Evolutionary conservation across 495 filamentous ascomycete genomes (phyloP).

Genomic region (Podospora bellae-mahoneyi): DNA sequence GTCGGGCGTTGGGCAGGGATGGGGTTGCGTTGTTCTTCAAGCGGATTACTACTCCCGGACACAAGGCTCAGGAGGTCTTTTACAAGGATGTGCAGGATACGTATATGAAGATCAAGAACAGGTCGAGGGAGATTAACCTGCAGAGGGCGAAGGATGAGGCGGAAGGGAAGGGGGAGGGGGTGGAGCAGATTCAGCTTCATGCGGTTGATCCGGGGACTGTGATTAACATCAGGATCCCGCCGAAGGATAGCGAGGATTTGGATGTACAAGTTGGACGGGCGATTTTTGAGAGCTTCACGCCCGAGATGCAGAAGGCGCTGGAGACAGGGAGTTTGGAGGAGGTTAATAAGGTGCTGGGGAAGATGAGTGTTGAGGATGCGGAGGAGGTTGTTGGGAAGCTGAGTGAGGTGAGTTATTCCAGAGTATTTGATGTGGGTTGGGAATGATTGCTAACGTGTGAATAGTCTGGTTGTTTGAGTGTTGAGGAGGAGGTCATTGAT

Average conservation of each 20-base stretch:
- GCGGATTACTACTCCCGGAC: constrained; percentile 84
- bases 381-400: constrained; percentile 84
- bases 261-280: constrained; percentile 62
- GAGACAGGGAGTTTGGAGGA: constrained; percentile 83
- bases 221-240: constrained; percentile 82
- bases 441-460: constrained; percentile 11
- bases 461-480: constrained; percentile 79
- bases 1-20: constrained; percentile 79
- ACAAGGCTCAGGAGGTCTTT: constrained; percentile 91
- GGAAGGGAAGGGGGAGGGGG: constrained; percentile 56
- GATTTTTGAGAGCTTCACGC: constrained; percentile 79
- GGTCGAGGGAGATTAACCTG: constrained; percentile 70
- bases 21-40: constrained; percentile 94
- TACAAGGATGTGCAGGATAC: constrained; percentile 86
- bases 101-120: constrained; percentile 72
- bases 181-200: constrained; percentile 98
- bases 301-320: constrained; percentile 74
- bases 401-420: constrained; percentile 56
- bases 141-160: constrained; percentile 62
- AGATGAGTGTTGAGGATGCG: constrained; percentile 89
- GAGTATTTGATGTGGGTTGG: neutral
- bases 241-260: constrained; percentile 61
- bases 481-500: constrained; percentile 92
- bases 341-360: constrained; percentile 90
- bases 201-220: constrained; percentile 90